Conservation (phyloP, 306 rosid genomes). For the Corylus americana region DNA sequence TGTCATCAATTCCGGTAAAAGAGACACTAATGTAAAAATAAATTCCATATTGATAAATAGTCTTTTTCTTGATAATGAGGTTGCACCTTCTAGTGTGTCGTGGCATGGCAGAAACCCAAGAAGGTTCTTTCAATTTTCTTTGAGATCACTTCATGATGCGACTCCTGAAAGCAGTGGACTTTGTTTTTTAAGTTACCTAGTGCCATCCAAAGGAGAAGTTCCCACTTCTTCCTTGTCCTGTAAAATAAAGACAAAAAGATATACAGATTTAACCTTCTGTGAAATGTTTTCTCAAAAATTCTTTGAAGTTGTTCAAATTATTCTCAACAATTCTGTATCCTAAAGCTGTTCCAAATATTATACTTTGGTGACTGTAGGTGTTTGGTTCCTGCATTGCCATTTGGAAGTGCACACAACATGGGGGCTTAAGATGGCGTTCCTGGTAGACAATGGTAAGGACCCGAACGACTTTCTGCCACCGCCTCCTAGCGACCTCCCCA, state of each 20-base stretch:
- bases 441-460: slow-evolving; percentile 64
- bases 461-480: slow-evolving; percentile 51
- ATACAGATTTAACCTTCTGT: not conserved
- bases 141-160: not conserved
- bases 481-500: slow-evolving; percentile 65
- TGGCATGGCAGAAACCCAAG: not conserved
- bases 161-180: not conserved
- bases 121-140: not conserved
- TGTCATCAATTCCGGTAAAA: not conserved
- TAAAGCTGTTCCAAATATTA: not conserved
- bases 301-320: not conserved
- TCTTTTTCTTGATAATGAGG: slow-evolving; percentile 6
- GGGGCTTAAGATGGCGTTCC: slow-evolving; percentile 82
- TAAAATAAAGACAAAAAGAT: not conserved
- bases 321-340: not conserved
- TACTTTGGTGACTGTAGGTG: slow-evolving; percentile 42
- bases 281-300: not conserved
- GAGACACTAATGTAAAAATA: not conserved
- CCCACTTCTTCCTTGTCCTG: not conserved
- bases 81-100: not conserved
- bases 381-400: slow-evolving; percentile 85
- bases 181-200: not conserved
- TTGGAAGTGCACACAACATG: slow-evolving; percentile 83
- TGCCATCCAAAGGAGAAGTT: not conserved
- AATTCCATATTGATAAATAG: not conserved